Percentiles rank a stretch among this genome's conserved stretches.
Conservation (phyloP, 345 rosid species). For the Pistacia atlantica region DNA sequence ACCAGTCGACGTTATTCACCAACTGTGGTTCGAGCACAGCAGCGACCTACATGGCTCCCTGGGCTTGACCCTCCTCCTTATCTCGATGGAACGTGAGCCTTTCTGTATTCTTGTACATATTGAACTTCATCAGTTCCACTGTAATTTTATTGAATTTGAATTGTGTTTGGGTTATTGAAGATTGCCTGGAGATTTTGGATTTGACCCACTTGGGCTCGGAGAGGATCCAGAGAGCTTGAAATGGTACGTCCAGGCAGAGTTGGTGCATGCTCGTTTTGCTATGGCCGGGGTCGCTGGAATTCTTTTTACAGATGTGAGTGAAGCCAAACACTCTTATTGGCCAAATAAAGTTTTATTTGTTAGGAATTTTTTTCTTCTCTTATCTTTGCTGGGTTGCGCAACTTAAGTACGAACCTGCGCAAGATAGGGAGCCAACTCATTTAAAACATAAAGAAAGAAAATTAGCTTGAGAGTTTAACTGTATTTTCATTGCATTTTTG, state of each 20-base stretch:
- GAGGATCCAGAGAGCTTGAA: constrained; percentile 86
- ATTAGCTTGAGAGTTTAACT: too few species aligned
- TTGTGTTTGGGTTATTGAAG: constrained; percentile 29
- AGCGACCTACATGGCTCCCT: constrained; percentile 94
- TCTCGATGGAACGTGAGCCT: constrained; percentile 82
- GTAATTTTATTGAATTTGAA: too few species aligned
- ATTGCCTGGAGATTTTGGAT: constrained; percentile 87
- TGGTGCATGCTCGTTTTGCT: constrained; percentile 91
- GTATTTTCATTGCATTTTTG: background rate
- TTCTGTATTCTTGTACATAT: background rate
- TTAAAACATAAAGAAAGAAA: too few species aligned
- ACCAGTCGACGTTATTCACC: constrained; percentile 1
- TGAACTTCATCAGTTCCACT: background rate
- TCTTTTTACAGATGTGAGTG: constrained; percentile 81
- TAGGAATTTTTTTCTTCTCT: background rate
- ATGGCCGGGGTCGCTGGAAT: constrained; percentile 95
- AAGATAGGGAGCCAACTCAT: too few species aligned
- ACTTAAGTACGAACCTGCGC: background rate
- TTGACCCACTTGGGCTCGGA: constrained; percentile 93
- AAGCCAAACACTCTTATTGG: background rate
- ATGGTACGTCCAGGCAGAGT: constrained; percentile 97
- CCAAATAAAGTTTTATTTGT: background rate
- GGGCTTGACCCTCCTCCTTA: constrained; percentile 89
- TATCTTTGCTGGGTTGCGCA: background rate
- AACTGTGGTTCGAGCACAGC: constrained; percentile 44